phyloP scores from a whole-genome alignment of 176 grass and related monocot genomes.

The Rhynchospora tenuis region DNA sequence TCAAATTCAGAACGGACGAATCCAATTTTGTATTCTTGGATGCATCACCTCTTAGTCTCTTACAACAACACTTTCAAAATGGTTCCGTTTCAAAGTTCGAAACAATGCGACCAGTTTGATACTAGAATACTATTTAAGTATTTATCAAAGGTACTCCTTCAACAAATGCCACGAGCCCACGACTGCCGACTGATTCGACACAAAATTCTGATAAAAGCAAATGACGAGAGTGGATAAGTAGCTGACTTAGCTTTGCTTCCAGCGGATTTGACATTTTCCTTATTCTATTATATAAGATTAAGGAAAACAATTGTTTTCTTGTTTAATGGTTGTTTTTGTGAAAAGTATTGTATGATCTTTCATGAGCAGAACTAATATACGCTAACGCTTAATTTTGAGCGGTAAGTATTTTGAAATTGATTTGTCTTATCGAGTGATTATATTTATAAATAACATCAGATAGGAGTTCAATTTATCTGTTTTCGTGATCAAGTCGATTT shows the following conservation, averaged over 20 bases:
- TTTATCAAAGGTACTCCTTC: no score
- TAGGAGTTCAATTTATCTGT: no score
- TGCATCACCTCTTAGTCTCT: neutral
- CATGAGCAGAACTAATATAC: neutral
- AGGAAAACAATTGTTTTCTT: neutral
- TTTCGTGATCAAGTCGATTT: no score
- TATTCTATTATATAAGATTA: neutral
- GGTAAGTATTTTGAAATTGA: neutral
- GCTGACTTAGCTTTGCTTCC: neutral
- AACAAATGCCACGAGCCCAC: no score
- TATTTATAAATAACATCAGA: neutral
- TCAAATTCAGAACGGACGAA: neutral
- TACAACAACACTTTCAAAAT: neutral
- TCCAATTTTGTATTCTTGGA: neutral
- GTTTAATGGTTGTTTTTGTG: neutral
- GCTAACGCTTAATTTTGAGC: neutral
- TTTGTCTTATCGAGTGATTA: neutral
- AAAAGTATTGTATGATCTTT: neutral
- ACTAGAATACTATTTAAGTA: no score
- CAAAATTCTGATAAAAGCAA: no score
- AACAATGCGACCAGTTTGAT: neutral
- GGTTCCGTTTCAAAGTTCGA: neutral
- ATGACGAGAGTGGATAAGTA: no score
- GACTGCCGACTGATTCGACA: no score
- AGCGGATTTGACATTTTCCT: neutral